Evolutionary conservation across 345 rosid species (phyloP).

Genomic region (Eucalyptus guilfoylei): DNA sequence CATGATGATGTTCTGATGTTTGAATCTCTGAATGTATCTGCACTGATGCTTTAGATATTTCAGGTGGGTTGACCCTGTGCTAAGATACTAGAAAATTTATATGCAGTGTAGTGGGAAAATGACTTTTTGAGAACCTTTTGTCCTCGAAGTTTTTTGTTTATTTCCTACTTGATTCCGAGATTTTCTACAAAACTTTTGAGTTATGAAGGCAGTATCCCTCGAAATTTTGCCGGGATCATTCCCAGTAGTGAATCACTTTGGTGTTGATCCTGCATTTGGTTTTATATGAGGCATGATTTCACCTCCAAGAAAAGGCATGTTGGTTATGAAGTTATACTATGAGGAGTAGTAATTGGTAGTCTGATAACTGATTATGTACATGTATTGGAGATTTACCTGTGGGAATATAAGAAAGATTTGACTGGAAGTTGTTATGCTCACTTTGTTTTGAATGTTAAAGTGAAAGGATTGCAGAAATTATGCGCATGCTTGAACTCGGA

Average conservation of each 20-base stretch:
- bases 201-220: background rate
- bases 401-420: background rate
- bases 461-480: background rate
- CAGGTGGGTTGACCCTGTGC: background rate
- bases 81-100: background rate
- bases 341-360: background rate
- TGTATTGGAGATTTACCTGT: background rate
- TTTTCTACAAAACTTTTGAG: background rate
- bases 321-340: background rate
- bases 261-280: background rate
- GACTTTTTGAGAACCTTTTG: background rate
- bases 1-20: background rate
- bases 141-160: background rate
- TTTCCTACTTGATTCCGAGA: background rate
- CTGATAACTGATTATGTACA: background rate
- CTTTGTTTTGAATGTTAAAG: background rate
- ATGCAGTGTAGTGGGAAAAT: background rate
- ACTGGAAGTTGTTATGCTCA: background rate
- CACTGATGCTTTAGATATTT: background rate
- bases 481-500: background rate
- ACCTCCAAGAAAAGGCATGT: background rate
- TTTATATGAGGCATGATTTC: background rate
- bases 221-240: background rate
- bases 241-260: background rate
- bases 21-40: background rate